Evolutionary conservation across 495 filamentous ascomycete genomes (phyloP).

Genomic region (Penicillium atrosanguineum): DNA sequence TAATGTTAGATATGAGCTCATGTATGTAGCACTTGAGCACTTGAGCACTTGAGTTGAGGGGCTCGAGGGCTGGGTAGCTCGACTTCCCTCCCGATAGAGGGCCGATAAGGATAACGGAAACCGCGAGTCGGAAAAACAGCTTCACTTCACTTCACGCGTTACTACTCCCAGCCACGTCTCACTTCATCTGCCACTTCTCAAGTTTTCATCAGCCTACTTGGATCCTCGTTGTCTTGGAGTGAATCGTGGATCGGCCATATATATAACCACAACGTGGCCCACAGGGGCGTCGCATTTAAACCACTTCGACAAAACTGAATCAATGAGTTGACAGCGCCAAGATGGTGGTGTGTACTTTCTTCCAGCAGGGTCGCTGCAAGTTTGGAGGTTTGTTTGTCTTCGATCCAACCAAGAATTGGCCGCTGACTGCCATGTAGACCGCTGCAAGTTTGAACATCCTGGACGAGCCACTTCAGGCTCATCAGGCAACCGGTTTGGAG

Average conservation of each 20-base stretch:
- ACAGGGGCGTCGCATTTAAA: neutral
- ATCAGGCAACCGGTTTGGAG: constrained; percentile 45
- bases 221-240: neutral
- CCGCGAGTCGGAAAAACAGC: constrained; percentile 12
- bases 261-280: neutral
- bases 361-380: constrained; percentile 68
- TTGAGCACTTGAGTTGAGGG: neutral
- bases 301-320: constrained; percentile 1
- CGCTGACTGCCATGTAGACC: constrained; percentile 36
- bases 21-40: neutral
- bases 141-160: constrained; percentile 7
- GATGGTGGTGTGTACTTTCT: constrained; percentile 71
- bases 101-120: constrained; percentile 5
- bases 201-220: neutral
- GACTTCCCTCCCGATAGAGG: neutral
- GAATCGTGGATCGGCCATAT: neutral
- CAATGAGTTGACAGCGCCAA: constrained; percentile 6
- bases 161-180: neutral
- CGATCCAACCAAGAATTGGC: neutral
- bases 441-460: constrained; percentile 57
- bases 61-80: no score
- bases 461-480: constrained; percentile 24
- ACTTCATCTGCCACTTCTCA: neutral
- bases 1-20: neutral
- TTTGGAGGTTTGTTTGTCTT: constrained; percentile 55